Conservation (phyloP, 2,329 filamentous ascomycete species). For the Davidsoniella virescens region DNA sequence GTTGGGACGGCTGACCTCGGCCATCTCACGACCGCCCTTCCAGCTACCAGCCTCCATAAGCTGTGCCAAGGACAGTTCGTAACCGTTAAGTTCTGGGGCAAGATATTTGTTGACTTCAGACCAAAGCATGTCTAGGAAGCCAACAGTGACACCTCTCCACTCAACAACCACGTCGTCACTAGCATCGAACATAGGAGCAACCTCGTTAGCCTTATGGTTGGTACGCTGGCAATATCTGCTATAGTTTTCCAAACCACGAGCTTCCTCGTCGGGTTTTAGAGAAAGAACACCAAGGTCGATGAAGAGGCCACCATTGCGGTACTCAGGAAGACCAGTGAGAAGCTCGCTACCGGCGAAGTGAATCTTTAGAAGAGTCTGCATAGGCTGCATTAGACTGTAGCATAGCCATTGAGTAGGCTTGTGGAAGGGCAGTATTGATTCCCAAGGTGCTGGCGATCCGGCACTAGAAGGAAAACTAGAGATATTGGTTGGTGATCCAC, state of each 20-base stretch:
- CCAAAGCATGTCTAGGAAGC: constrained; percentile 39
- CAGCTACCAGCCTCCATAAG: constrained; percentile 91
- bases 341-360: constrained; percentile 69
- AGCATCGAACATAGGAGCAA: constrained; percentile 42
- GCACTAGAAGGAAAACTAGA: constrained; percentile 29
- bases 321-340: constrained; percentile 78
- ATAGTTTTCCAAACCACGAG: constrained; percentile 50
- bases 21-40: constrained; percentile 96
- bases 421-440: constrained; percentile 77
- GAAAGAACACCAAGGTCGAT: constrained; percentile 70
- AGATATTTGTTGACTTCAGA: constrained; percentile 44
- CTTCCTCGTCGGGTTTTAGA: constrained; percentile 51
- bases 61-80: constrained; percentile 65
- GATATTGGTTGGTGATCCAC: constrained; percentile 32
- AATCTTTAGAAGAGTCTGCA: constrained; percentile 64
- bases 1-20: constrained; percentile 86
- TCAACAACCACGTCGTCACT: constrained; percentile 47
- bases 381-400: constrained; percentile 85
- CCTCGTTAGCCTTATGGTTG: constrained; percentile 43
- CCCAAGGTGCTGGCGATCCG: constrained; percentile 42
- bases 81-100: constrained; percentile 45
- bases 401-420: constrained; percentile 91
- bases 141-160: constrained; percentile 48
- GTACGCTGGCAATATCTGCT: constrained; percentile 53
- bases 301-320: constrained; percentile 79